Conservation (phyloP, 495 filamentous ascomycete genomes). For the Immersiella caudata region DNA sequence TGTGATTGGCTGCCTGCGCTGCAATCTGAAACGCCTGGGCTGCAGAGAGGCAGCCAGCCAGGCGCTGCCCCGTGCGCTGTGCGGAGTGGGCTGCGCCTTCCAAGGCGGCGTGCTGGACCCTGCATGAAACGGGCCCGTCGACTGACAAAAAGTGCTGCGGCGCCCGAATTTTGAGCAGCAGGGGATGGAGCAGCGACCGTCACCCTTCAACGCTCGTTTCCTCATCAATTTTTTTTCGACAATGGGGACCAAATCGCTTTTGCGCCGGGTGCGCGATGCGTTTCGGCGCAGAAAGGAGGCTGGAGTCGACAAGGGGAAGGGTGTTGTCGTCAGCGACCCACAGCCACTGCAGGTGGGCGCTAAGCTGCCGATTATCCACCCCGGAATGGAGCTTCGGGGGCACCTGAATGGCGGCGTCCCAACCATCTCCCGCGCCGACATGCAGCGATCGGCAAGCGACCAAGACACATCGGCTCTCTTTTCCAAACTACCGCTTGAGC, state of each 20-base stretch:
- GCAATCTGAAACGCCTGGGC: constrained; percentile 13
- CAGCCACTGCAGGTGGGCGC: background rate
- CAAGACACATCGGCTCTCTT: constrained; percentile 27
- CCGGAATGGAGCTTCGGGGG: background rate
- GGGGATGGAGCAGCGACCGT: background rate
- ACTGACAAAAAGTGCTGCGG: background rate
- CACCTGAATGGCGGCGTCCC: background rate
- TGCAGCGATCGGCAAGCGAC: constrained; percentile 11
- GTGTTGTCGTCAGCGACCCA: background rate
- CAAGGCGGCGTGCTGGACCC: background rate
- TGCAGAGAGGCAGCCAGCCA: constrained; percentile 20
- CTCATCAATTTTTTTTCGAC: background rate
- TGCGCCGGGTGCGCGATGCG: background rate
- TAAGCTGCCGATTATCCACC: constrained; percentile 16
- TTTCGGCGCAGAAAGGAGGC: background rate
- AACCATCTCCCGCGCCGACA: constrained; percentile 19
- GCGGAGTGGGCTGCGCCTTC: background rate
- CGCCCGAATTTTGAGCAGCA: constrained; percentile 1
- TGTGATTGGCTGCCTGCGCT: constrained; percentile 12
- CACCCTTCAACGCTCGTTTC: background rate
- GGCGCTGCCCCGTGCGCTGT: constrained; percentile 13
- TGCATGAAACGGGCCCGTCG: background rate
- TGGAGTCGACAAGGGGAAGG: background rate
- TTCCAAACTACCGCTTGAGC: constrained; percentile 29
- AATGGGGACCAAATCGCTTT: background rate